Base-by-base conservation (phyloP, 2,329 filamentous ascomycete genomes). In the Domatiomyces catenatus region DNA sequence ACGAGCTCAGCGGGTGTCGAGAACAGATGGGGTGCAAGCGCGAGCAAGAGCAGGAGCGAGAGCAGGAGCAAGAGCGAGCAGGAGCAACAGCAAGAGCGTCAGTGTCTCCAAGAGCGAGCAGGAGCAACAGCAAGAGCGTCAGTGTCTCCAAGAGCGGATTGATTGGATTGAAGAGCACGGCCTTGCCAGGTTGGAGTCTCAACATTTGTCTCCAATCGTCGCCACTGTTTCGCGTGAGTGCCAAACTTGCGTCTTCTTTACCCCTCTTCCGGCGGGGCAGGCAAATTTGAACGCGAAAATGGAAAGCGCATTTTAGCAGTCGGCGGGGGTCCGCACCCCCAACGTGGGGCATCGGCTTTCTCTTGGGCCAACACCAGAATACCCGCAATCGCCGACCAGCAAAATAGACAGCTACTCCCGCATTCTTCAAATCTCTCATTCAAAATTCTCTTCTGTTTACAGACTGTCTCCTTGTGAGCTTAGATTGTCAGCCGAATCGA, bases 391-490 rank as follows among this genome's bases (percentile, higher is more conserved):
- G 32, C 32, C 32, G 10, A 39, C 32, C 15, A 39, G 32, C 32
- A 39, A 39, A 39, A 39, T 39, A 39, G 39, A 51, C 8, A 5
- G 17, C 42, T 46, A 45, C 22, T 54, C 54, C 47, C 49, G 46
- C 46, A 51, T 49, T 17, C 50, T 49, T 17, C 10, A 39, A 39
- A 39, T 39, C 32, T 39, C 32, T 39, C 10, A 12, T 15, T 39
- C 32, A 39, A 52, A 32, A 51, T 48, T 2, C 52, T 52, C 54
- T 53, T 51, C 42, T 17, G 47, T 42, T 54, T 54, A 42, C 28
- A 36, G n/a, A 56, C 48, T 54, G 50, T 54, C n/a, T 54, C 52
- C 39, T 50, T 50, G 15, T 43, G 42, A 5, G 48, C 36, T 26
- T 48, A 36, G 39, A 51, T 36, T 47, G 24, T 42, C 28, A 50